Percentiles rank a stretch among this genome's conserved stretches.
These are phyloP conservation scores for Leccinum imitatum DNA, from an alignment of 768 basidiomycete genomes.

Conservation along the genomic window DNA sequence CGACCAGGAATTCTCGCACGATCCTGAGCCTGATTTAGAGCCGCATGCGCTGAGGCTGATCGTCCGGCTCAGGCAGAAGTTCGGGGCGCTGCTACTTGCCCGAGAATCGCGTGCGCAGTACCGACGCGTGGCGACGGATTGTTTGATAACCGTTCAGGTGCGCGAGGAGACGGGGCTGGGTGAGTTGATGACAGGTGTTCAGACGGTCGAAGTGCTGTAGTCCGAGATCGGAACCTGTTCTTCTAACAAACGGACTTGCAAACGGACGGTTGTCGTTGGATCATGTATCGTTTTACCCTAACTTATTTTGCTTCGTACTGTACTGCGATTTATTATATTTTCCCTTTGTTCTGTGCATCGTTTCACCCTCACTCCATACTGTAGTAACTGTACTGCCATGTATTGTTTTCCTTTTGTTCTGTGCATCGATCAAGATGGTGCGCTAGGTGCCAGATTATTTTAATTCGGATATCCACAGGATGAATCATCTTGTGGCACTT, in stretches of 20 bases:
- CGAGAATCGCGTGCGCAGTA: background rate
- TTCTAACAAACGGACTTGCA: background rate
- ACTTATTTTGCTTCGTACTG: background rate
- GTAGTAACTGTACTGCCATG: no score
- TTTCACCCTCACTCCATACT: no score
- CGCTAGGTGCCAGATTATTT: no score
- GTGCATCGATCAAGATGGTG: no score
- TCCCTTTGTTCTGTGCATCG: background rate
- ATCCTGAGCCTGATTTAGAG: background rate
- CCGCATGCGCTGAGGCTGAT: background rate
- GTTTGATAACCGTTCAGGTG: constrained; percentile 6
- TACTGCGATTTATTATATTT: background rate
- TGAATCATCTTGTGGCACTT: no score
- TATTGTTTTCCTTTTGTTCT: no score
- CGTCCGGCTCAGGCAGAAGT: constrained; percentile 4
- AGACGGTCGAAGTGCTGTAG: constrained; percentile 2
- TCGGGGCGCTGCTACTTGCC: constrained; percentile 6
- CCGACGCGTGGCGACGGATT: constrained; percentile 15
- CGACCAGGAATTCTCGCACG: background rate
- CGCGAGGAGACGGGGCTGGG: background rate
- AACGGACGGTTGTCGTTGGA: background rate
- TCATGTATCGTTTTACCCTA: background rate
- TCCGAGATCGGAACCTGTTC: background rate
- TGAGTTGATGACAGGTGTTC: background rate
- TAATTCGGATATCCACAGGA: no score